Evolutionary conservation across 805 yeast species (phyloP), one percentile per base, ranked within the genome.

Genomic region (Cyberlindnera americana): DNA sequence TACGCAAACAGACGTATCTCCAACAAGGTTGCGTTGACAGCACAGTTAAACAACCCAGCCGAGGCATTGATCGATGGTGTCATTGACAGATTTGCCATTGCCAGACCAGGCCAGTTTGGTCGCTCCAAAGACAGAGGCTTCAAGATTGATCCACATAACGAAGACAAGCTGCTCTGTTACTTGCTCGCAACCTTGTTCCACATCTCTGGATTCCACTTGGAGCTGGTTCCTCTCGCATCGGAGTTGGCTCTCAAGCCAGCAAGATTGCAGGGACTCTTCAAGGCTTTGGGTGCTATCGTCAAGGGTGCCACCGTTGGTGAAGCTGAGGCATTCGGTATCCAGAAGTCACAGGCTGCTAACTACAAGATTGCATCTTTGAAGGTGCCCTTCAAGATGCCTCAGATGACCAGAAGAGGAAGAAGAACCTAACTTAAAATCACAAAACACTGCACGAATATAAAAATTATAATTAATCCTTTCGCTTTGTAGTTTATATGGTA

Each of bases 301-400:
- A 86, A 84, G 63, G 72, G 78, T 38, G 80, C 87, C 24, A 75
- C 89, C 15, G 77, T 71, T 25, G 73, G 81, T n/a, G 83, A 82
- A 63, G 87, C 87, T 26, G 88, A 81, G 53, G 83, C 83, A 3
- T 73, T 79, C 48, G 83, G 83, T 22, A 70, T 83, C 43, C 76
- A 83, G 35, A 81, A 75, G 61, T 62, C 72, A 37, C 66, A 72
- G 39, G 81, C 81, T 12, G 60, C 77, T 9, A 71, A 78, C 27
- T 82, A 83, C 64, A 87, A 88, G 62, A 70, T 91, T 50, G 98
- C 97, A 3, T 64, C 77, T 14, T 73, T 93, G 62, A 81, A 76
- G 60, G 95, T 89, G 23, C 99, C 99, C 28, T 84, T 93, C 66
- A 81, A 78, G 59, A 69, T 87, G 37, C 99, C 99, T 7, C 91